Evolutionary conservation across 331 rosid genomes (phyloP).

Genomic region (Saraca asoca): DNA sequence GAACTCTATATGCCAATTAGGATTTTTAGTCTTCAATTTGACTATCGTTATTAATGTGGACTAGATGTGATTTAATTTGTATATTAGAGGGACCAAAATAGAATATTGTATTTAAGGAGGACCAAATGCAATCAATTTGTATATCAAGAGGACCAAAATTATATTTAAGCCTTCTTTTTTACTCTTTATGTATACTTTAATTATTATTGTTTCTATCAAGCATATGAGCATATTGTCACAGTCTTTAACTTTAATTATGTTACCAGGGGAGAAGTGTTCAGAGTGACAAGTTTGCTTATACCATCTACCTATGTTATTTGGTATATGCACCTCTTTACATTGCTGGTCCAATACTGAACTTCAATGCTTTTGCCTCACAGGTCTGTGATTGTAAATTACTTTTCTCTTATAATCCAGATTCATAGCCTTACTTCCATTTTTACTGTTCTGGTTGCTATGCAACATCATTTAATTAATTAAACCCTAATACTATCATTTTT

Average conservation of each 20-base stretch:
- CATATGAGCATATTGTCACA: conserved; percentile 16
- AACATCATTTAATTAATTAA: too few species aligned
- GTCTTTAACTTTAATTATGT: conserved; percentile 32
- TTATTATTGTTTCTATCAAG: conserved; percentile 8
- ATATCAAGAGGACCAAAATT: too few species aligned
- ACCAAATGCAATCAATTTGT: too few species aligned
- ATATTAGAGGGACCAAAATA: too few species aligned
- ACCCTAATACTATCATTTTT: too few species aligned
- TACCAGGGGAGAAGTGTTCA: conserved; percentile 74
- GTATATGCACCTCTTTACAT: conserved; percentile 88
- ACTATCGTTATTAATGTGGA: too few species aligned
- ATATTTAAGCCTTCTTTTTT: too few species aligned
- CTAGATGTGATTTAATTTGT: too few species aligned
- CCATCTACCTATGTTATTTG: conserved; percentile 78
- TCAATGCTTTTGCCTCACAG: conserved; percentile 96
- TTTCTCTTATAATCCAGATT: conserved; percentile 26
- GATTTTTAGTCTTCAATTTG: too few species aligned
- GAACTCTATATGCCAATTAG: too few species aligned
- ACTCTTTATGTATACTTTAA: conserved; percentile 32
- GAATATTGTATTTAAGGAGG: too few species aligned
- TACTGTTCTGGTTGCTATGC: too few species aligned
- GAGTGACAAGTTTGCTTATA: conserved; percentile 54
- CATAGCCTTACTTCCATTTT: neutral
- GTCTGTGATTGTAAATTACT: conserved; percentile 45
- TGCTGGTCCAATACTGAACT: conserved; percentile 92